These are phyloP conservation scores for Gossypium arboreum DNA, from an alignment of 345 rosid genomes.

Conservation along the genomic window DNA sequence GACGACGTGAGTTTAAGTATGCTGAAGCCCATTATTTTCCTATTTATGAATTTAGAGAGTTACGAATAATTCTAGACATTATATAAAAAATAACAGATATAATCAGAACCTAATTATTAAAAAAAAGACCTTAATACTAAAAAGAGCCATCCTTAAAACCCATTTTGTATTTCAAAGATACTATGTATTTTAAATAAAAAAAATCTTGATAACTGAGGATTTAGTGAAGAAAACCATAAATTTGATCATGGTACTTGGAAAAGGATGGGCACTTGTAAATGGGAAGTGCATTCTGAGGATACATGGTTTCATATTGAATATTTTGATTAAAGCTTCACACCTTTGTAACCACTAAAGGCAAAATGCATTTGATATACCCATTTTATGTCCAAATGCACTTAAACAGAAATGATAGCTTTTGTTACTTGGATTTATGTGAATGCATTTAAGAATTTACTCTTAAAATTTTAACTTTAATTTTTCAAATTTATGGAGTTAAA, in stretches of 20 bases:
- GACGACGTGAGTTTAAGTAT: rapidly evolving
- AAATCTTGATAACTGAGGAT: too few species aligned
- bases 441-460: too few species aligned
- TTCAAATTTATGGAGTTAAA: too few species aligned
- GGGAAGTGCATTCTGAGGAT: not conserved
- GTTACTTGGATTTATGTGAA: not conserved
- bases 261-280: slow-evolving; percentile 7
- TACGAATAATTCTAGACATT: too few species aligned
- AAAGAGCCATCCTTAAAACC: too few species aligned
- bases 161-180: too few species aligned
- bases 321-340: slow-evolving; percentile 3
- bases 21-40: rapidly evolving
- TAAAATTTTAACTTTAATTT: too few species aligned
- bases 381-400: slow-evolving; percentile 31
- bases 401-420: not conserved
- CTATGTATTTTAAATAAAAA: too few species aligned
- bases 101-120: too few species aligned
- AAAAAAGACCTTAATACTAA: too few species aligned
- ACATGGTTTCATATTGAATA: not conserved
- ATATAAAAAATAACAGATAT: too few species aligned
- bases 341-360: slow-evolving; percentile 4
- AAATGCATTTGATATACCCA: slow-evolving; percentile 17
- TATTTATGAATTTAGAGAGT: too few species aligned
- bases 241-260: slow-evolving; percentile 4
- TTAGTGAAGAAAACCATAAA: not conserved